Evolutionary conservation across 2,329 filamentous ascomycete species (phyloP).

Genomic region (Fusarium graminum): DNA sequence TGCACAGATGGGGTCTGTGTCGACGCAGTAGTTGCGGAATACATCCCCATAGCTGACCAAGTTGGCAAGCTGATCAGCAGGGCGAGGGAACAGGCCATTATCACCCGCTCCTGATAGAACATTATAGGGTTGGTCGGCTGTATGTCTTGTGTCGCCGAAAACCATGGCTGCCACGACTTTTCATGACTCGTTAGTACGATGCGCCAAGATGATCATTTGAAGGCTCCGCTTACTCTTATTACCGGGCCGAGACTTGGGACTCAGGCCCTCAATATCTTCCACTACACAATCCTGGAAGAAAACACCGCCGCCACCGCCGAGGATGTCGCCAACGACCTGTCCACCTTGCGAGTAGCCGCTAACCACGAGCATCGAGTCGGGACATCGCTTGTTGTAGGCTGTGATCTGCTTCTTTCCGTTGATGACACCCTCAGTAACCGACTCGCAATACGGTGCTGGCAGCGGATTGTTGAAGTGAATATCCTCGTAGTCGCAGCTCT

Average conservation of each 20-base stretch:
- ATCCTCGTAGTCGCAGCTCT: constrained; percentile 29
- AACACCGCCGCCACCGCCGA: constrained; percentile 26
- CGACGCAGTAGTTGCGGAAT: constrained; percentile 13
- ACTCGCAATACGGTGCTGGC: constrained; percentile 14
- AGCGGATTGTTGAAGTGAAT: constrained; percentile 25
- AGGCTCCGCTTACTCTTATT: constrained; percentile 14
- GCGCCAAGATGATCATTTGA: not conserved
- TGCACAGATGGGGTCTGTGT: constrained; percentile 24
- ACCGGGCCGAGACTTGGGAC: constrained; percentile 2
- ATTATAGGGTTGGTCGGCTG: constrained; percentile 17
- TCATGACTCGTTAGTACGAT: not conserved
- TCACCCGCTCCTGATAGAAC: constrained; percentile 10
- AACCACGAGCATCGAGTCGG: constrained; percentile 21
- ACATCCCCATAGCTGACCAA: constrained; percentile 19
- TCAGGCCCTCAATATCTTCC: constrained; percentile 6
- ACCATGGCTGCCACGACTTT: constrained; percentile 21
- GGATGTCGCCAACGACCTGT: constrained; percentile 25
- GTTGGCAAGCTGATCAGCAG: constrained; percentile 16
- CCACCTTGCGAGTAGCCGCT: constrained; percentile 25
- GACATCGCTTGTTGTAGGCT: constrained; percentile 23
- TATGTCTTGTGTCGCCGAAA: constrained; percentile 26
- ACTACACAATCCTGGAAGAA: constrained; percentile 26
- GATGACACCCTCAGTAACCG: constrained; percentile 19
- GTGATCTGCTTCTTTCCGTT: constrained; percentile 31
- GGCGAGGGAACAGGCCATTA: constrained; percentile 20